phyloP scores from a whole-genome alignment of 1,284 basidiomycete species.

The Apiotrichum brassicae region DNA sequence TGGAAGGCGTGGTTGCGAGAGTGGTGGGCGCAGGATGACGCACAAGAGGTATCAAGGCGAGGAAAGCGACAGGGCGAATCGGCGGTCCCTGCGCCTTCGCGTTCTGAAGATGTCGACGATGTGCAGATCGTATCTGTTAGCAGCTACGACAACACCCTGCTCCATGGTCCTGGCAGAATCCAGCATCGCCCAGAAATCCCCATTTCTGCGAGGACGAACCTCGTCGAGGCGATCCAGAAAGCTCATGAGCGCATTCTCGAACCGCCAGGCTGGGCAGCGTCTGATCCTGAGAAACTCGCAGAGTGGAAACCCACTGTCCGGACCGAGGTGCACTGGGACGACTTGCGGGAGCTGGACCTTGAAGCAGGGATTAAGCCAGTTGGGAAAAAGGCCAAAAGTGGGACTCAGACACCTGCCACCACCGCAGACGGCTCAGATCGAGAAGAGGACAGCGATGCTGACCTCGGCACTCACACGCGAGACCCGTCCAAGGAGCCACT shows the following conservation, averaged over 20 bases:
- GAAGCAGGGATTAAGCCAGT: conserved; percentile 15
- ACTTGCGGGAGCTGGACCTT: conserved; percentile 33
- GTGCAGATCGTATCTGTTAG: conserved; percentile 62
- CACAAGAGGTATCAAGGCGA: too few relatives aligned
- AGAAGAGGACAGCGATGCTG: conserved; percentile 27
- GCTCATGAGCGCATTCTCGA: conserved; percentile 63
- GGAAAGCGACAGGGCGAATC: too few relatives aligned
- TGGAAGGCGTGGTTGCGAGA: conserved; percentile 63
- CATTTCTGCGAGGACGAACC: conserved; percentile 47
- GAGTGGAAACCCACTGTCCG: conserved; percentile 64
- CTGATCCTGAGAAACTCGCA: conserved; percentile 54
- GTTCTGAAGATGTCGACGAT: conserved; percentile 15
- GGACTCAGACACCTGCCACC: conserved; percentile 21
- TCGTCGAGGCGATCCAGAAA: conserved; percentile 62
- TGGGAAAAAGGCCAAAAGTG: conserved; percentile 14
- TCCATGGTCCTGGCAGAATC: conserved; percentile 2
- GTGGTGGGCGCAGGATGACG: conserved; percentile 44
- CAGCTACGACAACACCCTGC: conserved; percentile 58
- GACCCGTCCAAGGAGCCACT: conserved; percentile 55
- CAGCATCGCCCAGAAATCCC: conserved; percentile 62
- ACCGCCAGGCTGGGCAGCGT: conserved; percentile 59
- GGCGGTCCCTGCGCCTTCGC: too few relatives aligned
- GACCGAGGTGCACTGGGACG: conserved; percentile 64
- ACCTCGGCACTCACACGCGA: conserved; percentile 10
- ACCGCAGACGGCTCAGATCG: conserved; percentile 9